A percentile compares a stretch with the other conserved stretches of the same genome.
These are phyloP conservation scores for Madurella fahalii DNA, from an alignment of 2,329 filamentous ascomycete species.

Conservation along the genomic window DNA sequence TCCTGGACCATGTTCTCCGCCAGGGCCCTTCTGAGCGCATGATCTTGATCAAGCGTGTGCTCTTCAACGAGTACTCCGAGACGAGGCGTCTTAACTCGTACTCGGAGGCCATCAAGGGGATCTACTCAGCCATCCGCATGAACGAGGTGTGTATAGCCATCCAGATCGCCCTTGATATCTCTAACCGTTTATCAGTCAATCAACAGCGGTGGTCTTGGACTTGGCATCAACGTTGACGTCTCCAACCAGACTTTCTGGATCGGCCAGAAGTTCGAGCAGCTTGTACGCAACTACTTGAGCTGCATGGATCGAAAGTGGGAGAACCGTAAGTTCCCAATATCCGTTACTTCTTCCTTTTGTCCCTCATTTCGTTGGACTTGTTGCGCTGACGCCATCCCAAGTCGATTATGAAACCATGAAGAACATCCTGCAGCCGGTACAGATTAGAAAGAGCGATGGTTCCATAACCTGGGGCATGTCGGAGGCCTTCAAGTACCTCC, in stretches of 20 bases:
- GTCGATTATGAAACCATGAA: constrained; percentile 33
- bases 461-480: constrained; percentile 35
- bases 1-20: constrained; percentile 84
- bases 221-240: constrained; percentile 86
- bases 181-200: constrained; percentile 34
- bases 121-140: constrained; percentile 80
- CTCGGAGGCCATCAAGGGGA: constrained; percentile 75
- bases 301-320: constrained; percentile 25
- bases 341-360: too few species aligned
- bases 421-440: constrained; percentile 35
- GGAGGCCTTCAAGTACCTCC: constrained; percentile 51
- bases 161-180: constrained; percentile 25
- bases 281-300: constrained; percentile 32
- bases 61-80: constrained; percentile 60
- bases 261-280: constrained; percentile 36
- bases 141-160: constrained; percentile 48
- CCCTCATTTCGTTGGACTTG: background rate
- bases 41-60: constrained; percentile 73
- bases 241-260: constrained; percentile 89
- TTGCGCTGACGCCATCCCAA: constrained; percentile 7
- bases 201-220: constrained; percentile 48
- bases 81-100: constrained; percentile 52
- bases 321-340: too few species aligned
- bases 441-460: constrained; percentile 7
- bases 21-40: constrained; percentile 68